Evolutionary conservation across 2,329 filamentous ascomycete species (phyloP).

Genomic region (Magnaporthales sp.): DNA sequence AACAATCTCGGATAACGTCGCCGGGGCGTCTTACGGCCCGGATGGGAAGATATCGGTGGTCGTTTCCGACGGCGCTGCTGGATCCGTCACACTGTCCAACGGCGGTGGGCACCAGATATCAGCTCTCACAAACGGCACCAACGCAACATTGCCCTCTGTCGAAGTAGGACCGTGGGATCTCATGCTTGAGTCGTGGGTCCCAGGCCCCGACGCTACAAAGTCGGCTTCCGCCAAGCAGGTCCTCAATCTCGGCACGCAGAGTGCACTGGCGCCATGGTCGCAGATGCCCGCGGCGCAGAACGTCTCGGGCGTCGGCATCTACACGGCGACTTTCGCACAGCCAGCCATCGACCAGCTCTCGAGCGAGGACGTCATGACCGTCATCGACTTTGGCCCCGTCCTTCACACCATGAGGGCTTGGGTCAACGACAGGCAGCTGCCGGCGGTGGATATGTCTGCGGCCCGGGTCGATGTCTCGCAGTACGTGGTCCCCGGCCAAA

Average conservation of each 20-base stretch:
- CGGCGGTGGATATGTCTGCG: constrained; percentile 6
- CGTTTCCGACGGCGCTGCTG: not conserved
- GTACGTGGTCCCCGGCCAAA: constrained; percentile 4
- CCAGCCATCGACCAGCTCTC: not conserved
- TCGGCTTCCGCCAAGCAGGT: not conserved
- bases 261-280: constrained; percentile 4
- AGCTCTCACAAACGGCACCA: not conserved
- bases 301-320: constrained; percentile 9
- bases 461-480: constrained; percentile 5
- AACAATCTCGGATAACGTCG: not conserved
- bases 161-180: constrained; percentile 8
- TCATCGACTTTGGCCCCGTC: constrained; percentile 8
- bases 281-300: constrained; percentile 6
- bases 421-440: constrained; percentile 7
- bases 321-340: constrained; percentile 1
- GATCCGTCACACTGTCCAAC: not conserved
- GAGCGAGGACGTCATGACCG: not conserved
- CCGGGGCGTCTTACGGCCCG: not conserved
- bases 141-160: not conserved
- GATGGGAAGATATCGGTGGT: not conserved
- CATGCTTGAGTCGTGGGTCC: constrained; percentile 9
- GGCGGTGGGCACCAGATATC: not conserved
- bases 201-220: constrained; percentile 5
- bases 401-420: constrained; percentile 5
- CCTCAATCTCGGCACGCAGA: not conserved